Evolutionary conservation across 805 yeast species (phyloP).

Genomic region (Spathaspora passalidarum): DNA sequence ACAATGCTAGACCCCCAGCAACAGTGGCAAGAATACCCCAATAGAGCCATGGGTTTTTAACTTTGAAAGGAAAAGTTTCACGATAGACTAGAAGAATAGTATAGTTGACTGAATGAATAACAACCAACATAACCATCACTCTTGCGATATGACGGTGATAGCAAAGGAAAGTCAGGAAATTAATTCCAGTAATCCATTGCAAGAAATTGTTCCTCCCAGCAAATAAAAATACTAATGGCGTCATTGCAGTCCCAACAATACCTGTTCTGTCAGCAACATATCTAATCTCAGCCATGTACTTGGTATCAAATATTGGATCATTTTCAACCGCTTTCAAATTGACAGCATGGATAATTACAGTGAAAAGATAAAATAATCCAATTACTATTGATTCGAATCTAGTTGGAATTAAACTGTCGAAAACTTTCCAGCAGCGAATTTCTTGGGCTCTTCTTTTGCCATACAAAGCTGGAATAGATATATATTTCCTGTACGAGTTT

Average conservation of each 20-base stretch:
- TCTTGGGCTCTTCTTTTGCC: slow-evolving; percentile 30
- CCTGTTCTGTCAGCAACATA: slow-evolving; percentile 53
- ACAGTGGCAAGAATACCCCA: slow-evolving; percentile 40
- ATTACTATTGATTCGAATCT: slow-evolving; percentile 32
- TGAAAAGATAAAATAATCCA: slow-evolving; percentile 17
- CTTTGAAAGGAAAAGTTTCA: slow-evolving; percentile 7
- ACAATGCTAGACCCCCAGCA: slow-evolving; percentile 24
- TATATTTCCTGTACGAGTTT: slow-evolving; percentile 21
- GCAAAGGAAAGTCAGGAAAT: slow-evolving; percentile 37
- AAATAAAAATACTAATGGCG: slow-evolving; percentile 54
- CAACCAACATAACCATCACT: slow-evolving; percentile 21
- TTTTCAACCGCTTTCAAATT: slow-evolving; percentile 7
- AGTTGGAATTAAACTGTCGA: slow-evolving; percentile 27
- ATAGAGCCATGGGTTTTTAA: slow-evolving; percentile 19
- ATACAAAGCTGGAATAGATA: slow-evolving; percentile 31
- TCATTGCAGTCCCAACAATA: slow-evolving; percentile 40
- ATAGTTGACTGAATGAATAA: slow-evolving; percentile 30
- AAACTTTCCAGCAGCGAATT: slow-evolving; percentile 1
- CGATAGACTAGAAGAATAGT: slow-evolving; percentile 8
- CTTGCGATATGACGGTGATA: slow-evolving; percentile 48
- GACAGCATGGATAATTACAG: slow-evolving; percentile 14
- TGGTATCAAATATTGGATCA: slow-evolving; percentile 24
- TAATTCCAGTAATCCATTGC: slow-evolving; percentile 61
- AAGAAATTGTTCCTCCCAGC: slow-evolving; percentile 64
- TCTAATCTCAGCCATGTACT: slow-evolving; percentile 19